Evolutionary conservation across 202 grass and related monocot species (phyloP).

Genomic region (Saccharum hybrid): DNA sequence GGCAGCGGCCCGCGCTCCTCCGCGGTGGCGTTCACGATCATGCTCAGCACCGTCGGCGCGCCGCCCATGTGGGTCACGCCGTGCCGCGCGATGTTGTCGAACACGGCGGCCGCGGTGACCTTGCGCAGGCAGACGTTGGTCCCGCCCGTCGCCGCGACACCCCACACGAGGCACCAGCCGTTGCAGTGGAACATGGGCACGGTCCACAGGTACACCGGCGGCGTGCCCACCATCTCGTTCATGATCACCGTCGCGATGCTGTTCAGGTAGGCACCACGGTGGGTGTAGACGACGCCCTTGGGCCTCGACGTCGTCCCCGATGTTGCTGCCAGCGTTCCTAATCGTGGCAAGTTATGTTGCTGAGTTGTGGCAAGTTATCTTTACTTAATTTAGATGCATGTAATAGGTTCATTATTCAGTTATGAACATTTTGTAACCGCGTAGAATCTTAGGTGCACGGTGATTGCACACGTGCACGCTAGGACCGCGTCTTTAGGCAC

Average conservation of each 20-base stretch:
- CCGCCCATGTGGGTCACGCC: conserved; percentile 64
- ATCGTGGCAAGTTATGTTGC: too few relatives aligned
- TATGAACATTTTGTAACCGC: too few relatives aligned
- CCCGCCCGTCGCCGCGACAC: conserved; percentile 56
- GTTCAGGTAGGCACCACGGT: conserved; percentile 61
- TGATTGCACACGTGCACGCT: too few relatives aligned
- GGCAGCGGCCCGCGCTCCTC: conserved; percentile 40
- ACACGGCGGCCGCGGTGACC: conserved; percentile 47
- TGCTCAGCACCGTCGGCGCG: conserved; percentile 61
- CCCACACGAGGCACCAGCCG: conserved; percentile 68
- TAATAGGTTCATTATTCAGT: too few relatives aligned
- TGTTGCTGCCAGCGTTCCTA: too few relatives aligned
- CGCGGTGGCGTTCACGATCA: conserved; percentile 46
- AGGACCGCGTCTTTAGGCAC: too few relatives aligned
- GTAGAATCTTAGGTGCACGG: too few relatives aligned
- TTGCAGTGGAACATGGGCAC: conserved; percentile 96
- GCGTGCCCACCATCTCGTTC: conserved; percentile 36
- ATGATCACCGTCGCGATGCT: conserved; percentile 44
- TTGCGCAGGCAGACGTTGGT: conserved; percentile 56
- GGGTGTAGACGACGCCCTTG: conserved; percentile 69
- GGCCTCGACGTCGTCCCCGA: conserved; percentile 67
- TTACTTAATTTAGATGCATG: too few relatives aligned
- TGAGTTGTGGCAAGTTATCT: too few relatives aligned
- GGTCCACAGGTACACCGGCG: conserved; percentile 87
- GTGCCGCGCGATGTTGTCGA: conserved; percentile 43